Evolutionary conservation across 2,329 filamentous ascomycete genomes (phyloP).

Genomic region (Alternaria arbusti): DNA sequence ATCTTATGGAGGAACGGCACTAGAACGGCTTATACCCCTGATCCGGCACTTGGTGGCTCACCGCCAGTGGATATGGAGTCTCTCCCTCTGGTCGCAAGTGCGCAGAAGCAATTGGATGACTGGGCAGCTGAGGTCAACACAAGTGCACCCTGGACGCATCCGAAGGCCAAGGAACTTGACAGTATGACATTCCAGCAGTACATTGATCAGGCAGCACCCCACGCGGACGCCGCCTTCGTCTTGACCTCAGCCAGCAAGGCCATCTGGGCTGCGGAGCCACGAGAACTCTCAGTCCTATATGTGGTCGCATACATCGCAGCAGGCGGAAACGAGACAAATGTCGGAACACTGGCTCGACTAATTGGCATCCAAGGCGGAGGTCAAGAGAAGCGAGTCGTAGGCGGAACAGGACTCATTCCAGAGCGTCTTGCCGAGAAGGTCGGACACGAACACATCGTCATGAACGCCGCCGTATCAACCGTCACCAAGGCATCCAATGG

Average conservation of each 20-base stretch:
- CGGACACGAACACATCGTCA: constrained; percentile 19
- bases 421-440: constrained; percentile 19
- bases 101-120: constrained; percentile 17
- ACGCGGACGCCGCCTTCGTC: constrained; percentile 16
- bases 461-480: constrained; percentile 22
- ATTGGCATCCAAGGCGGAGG: constrained; percentile 15
- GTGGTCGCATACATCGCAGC: constrained; percentile 27
- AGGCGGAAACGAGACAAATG: constrained; percentile 24
- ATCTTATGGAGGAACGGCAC: constrained; percentile 24
- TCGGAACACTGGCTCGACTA: constrained; percentile 20
- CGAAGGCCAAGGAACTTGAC: constrained; percentile 20
- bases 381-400: constrained; percentile 28
- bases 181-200: constrained; percentile 18
- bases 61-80: constrained; percentile 16
- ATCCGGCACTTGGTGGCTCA: constrained; percentile 16
- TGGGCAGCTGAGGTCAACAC: constrained; percentile 28
- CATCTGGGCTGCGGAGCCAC: constrained; percentile 19
- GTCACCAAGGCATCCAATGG: constrained; percentile 16
- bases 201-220: neutral
- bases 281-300: constrained; percentile 24
- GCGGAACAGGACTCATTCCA: constrained; percentile 30
- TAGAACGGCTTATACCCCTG: constrained; percentile 11
- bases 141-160: constrained; percentile 22
- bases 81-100: constrained; percentile 14
- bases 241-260: constrained; percentile 18